phyloP scores from a whole-genome alignment of 2,329 filamentous ascomycete species.

The Beauveria medogensis region DNA sequence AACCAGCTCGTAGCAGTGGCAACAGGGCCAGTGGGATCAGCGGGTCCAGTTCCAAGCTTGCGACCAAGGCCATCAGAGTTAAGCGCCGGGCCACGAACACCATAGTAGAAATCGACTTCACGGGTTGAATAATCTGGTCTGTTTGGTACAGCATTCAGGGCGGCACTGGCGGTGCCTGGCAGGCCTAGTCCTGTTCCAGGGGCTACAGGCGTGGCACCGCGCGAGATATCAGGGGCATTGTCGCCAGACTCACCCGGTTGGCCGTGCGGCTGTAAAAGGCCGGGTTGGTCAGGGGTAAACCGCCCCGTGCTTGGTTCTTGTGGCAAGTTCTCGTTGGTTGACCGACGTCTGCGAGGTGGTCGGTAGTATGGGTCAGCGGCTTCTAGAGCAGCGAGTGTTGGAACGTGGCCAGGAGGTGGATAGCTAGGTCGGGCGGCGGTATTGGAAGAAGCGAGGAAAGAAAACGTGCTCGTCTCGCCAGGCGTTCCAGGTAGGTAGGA shows the following conservation, averaged over 20 bases:
- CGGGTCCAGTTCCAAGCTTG: slow-evolving; percentile 85
- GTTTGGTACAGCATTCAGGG: slow-evolving; percentile 40
- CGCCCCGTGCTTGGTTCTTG: slow-evolving; percentile 22
- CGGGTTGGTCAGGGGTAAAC: slow-evolving; percentile 25
- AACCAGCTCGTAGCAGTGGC: slow-evolving; percentile 88
- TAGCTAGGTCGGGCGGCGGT: slow-evolving; percentile 30
- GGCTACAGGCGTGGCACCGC: slow-evolving; percentile 37
- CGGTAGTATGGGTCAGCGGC: slow-evolving; percentile 78
- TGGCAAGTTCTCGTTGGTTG: slow-evolving; percentile 37
- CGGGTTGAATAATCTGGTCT: slow-evolving; percentile 84
- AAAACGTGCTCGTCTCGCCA: slow-evolving; percentile 62
- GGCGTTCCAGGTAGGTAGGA: slow-evolving; percentile 67
- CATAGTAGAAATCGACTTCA: slow-evolving; percentile 96
- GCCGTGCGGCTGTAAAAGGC: slow-evolving; percentile 27
- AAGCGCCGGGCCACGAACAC: slow-evolving; percentile 78
- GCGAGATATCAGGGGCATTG: slow-evolving; percentile 32
- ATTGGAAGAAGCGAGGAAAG: slow-evolving; percentile 56
- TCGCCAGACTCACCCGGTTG: slow-evolving; percentile 31
- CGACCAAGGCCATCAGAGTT: slow-evolving; percentile 74
- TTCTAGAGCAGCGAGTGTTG: slow-evolving; percentile 39
- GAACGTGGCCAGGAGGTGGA: slow-evolving; percentile 35
- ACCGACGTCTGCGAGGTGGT: slow-evolving; percentile 64
- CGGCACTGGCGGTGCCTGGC: slow-evolving; percentile 15
- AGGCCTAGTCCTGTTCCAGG: slow-evolving; percentile 17
- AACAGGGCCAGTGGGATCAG: slow-evolving; percentile 86